Conservation (phyloP, 352 stramenopile species). For the Aphanomyces euteiches region DNA sequence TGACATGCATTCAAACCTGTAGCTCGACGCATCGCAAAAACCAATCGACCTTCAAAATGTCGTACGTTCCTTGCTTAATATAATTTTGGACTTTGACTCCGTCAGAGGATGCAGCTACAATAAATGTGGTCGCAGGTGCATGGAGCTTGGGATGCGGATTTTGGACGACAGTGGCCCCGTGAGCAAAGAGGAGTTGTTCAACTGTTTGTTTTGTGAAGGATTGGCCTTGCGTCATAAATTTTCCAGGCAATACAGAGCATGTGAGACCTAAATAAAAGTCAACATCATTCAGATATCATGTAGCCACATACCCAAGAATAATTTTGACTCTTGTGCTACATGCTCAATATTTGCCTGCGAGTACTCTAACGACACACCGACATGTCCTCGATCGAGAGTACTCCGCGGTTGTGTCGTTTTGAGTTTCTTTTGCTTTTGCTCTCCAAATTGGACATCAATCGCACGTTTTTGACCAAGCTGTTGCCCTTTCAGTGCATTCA, state of each 20-base stretch:
- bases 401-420: background rate
- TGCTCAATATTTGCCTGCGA: constrained; percentile 56
- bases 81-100: constrained; percentile 78
- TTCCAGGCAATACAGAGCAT: constrained; percentile 77
- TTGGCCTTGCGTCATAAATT: constrained; percentile 46
- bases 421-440: constrained; percentile 33
- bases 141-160: constrained; percentile 59
- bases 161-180: constrained; percentile 63
- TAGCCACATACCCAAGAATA: constrained; percentile 45
- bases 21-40: constrained; percentile 45
- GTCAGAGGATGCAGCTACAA: constrained; percentile 54
- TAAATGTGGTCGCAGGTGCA: constrained; percentile 47
- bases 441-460: constrained; percentile 61
- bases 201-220: constrained; percentile 59
- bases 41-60: constrained; percentile 67
- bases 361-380: constrained; percentile 54
- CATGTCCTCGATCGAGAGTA: constrained; percentile 30
- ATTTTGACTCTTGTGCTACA: constrained; percentile 49
- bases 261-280: constrained; percentile 4
- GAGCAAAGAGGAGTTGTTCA: constrained; percentile 72
- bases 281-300: background rate
- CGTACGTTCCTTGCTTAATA: constrained; percentile 74
- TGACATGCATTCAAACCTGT: constrained; percentile 40
- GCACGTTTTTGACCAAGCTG: constrained; percentile 62
- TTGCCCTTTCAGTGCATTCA: constrained; percentile 55